Percentiles rank a stretch among this genome's conserved stretches.
These are phyloP conservation scores for Paraconiothyrium brasiliense DNA, from an alignment of 2,329 filamentous ascomycete genomes.

Conservation along the genomic window DNA sequence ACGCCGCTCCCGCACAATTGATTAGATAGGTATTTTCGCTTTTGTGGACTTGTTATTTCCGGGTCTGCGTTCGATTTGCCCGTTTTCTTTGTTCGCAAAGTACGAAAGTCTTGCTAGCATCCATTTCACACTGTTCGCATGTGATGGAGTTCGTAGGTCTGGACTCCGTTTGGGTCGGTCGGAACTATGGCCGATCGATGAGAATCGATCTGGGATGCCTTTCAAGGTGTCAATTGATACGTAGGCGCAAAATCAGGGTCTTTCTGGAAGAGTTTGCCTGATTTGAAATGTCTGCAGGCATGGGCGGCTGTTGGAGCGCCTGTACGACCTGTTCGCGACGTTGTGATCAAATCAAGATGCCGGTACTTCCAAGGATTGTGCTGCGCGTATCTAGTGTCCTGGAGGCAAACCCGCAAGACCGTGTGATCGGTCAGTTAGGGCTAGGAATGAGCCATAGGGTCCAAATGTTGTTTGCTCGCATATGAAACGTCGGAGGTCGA, in stretches of 20 bases:
- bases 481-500: not conserved
- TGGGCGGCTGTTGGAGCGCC: too few relatives aligned
- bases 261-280: too few relatives aligned
- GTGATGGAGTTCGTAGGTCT: not conserved
- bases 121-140: not conserved
- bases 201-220: not conserved
- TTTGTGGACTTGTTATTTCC: not conserved
- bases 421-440: too few relatives aligned
- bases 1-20: not conserved
- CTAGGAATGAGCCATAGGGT: too few relatives aligned
- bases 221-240: too few relatives aligned
- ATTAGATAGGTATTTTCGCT: not conserved
- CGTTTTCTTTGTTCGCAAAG: not conserved
- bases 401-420: too few relatives aligned
- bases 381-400: too few relatives aligned
- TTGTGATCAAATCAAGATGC: not conserved
- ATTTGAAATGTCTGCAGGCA: too few relatives aligned
- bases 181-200: not conserved
- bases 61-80: not conserved
- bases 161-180: not conserved
- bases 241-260: too few relatives aligned
- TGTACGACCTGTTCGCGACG: not conserved
- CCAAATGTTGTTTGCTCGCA: not conserved
- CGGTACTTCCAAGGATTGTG: too few relatives aligned
- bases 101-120: not conserved